These are phyloP conservation scores for Penicillium chermesinum DNA, from an alignment of 495 filamentous ascomycete genomes.

Conservation along the genomic window DNA sequence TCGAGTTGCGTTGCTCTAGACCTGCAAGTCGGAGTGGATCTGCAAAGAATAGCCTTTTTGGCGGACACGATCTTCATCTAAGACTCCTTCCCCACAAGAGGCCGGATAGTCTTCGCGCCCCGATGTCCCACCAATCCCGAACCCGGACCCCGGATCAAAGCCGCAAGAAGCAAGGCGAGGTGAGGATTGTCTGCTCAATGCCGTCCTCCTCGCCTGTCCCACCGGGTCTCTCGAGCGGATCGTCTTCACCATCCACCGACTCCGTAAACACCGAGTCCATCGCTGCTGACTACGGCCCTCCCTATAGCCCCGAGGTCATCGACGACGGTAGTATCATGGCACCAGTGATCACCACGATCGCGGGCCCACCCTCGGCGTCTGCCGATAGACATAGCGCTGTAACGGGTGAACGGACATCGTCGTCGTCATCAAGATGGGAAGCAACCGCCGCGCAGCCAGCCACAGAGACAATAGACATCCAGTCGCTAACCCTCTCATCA, in stretches of 20 bases:
- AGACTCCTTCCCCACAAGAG: neutral
- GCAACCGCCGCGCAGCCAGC: slow-evolving; percentile 8
- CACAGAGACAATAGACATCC: neutral
- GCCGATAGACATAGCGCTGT: neutral
- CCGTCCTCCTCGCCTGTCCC: slow-evolving; percentile 15
- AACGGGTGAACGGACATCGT: slow-evolving; percentile 1
- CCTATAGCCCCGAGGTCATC: neutral
- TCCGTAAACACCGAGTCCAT: slow-evolving; percentile 19
- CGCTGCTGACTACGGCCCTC: slow-evolving; percentile 1
- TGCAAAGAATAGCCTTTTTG: neutral
- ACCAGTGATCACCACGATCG: slow-evolving; percentile 11
- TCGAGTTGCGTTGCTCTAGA: too few relatives aligned
- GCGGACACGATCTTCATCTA: neutral
- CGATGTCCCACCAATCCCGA: neutral
- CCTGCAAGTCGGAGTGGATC: neutral
- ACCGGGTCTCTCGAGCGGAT: slow-evolving; percentile 19
- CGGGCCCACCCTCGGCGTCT: neutral
- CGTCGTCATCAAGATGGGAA: slow-evolving; percentile 23
- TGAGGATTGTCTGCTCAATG: slow-evolving; percentile 14
- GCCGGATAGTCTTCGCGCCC: neutral
- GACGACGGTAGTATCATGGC: slow-evolving; percentile 19
- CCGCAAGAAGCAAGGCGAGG: slow-evolving; percentile 10
- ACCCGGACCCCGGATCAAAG: neutral
- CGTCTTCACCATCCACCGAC: slow-evolving; percentile 19
- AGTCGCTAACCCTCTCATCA: neutral